Evolutionary conservation across 495 filamentous ascomycete genomes (phyloP).

Genomic region (Neurospora sp.): DNA sequence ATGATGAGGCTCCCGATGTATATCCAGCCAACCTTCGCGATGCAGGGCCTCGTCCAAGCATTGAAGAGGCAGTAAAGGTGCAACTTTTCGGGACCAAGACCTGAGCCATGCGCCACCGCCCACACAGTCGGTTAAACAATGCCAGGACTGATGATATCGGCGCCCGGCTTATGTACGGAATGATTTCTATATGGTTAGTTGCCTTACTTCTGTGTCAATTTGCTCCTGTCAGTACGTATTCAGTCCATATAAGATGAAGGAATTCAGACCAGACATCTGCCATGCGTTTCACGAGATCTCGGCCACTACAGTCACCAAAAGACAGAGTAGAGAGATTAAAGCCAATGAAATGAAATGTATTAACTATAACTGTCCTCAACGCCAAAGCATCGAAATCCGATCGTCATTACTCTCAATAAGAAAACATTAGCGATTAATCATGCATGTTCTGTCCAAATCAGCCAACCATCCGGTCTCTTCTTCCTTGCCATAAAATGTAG

Average conservation of each 20-base stretch:
- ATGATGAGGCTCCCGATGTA: neutral
- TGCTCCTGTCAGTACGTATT: neutral
- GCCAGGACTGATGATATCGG: neutral
- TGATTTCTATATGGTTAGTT: neutral
- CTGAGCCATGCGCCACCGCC: neutral
- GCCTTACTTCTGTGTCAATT: neutral
- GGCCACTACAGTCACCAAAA: neutral
- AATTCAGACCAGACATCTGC: neutral
- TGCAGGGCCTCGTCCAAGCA: neutral
- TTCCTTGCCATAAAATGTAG: neutral
- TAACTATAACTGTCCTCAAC: neutral
- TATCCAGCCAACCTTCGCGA: neutral
- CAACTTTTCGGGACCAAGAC: neutral
- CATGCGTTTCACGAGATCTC: neutral
- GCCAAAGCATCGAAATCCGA: neutral
- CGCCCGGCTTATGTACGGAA: neutral
- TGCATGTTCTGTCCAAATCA: neutral
- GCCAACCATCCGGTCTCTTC: neutral
- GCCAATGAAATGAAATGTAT: neutral
- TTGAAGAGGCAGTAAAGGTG: neutral
- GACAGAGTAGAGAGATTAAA: neutral
- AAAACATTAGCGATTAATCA: neutral
- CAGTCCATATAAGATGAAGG: neutral
- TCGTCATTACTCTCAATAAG: neutral
- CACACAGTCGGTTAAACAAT: neutral